A percentile compares a stretch with the other conserved stretches of the same genome.
Conservation (phyloP, 495 filamentous ascomycete species). For the Talaromyces nanjingensis region DNA sequence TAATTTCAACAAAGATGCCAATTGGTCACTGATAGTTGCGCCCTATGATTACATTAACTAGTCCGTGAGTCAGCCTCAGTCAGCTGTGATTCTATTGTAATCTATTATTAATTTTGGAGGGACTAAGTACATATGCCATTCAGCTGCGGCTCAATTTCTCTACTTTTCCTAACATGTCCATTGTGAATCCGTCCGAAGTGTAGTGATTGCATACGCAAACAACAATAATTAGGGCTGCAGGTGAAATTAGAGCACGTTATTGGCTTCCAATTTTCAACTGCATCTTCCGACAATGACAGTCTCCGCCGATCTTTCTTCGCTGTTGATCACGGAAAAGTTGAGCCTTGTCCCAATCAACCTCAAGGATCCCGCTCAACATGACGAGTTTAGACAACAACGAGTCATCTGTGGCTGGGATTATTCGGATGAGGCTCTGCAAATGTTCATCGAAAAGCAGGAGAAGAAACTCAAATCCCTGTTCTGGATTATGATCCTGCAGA, state of each 20-base stretch:
- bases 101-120: neutral
- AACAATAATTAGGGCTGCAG: neutral
- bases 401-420: slow-evolving; percentile 20
- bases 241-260: neutral
- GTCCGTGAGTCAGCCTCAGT: neutral
- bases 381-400: slow-evolving; percentile 21
- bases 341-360: slow-evolving; percentile 20
- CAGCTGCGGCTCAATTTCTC: neutral
- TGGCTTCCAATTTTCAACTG: neutral
- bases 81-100: neutral
- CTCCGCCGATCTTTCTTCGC: neutral
- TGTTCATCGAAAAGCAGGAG: slow-evolving; percentile 16
- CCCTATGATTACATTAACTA: neutral
- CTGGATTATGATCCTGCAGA: slow-evolving; percentile 15
- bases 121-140: neutral
- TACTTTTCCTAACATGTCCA: neutral
- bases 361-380: slow-evolving; percentile 12
- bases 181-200: neutral
- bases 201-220: neutral
- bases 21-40: neutral
- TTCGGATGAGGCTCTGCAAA: slow-evolving; percentile 9
- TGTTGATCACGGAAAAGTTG: neutral
- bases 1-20: neutral
- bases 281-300: neutral
- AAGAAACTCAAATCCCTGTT: slow-evolving; percentile 16